Base-by-base conservation (phyloP, 768 basidiomycete genomes). In the Imleria badia region DNA sequence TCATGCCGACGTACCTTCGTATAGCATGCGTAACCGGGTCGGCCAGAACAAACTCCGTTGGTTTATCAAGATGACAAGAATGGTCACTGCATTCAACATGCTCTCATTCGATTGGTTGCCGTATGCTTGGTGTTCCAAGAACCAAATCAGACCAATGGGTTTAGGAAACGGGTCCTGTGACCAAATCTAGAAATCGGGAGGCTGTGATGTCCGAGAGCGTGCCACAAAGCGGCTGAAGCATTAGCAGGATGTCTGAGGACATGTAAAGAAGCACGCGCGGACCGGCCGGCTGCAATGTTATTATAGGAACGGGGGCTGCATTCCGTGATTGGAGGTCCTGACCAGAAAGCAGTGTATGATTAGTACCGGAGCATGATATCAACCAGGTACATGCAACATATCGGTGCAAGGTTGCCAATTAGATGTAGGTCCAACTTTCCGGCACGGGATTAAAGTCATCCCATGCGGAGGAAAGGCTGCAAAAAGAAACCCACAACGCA, bases 131-230 rank as follows among this genome's bases (percentile, higher is more conserved):
- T 35, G 17, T 43, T 39, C 11, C 49, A 41, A 20, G 19, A 34
- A 20, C 41, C 30, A 40, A 41, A 52, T 45, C 45, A 20, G 26
- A 42, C 23, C 41, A 36, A 48, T 39, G 49, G 23, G 41, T 45
- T 46, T 52, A 46, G 44, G 17, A 55, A 42, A 41, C 33, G 39
- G 14, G 23, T 30, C 51, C 22, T n/a, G 39, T 19, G 33, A 41
- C 49, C 40, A 36, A 48, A 61, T 50, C 20, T 15, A 42, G 61
- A 19, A 19, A 51, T 46, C 22, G n/a, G n/a, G 48, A 54, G 57
- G 66, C 66, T 68, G 67, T 69, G 66, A 23, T 58, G 35, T 66
- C 64, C 67, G 6, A 60, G 67, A 59, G 67, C 14, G 67, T 67
- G 66, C 66, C 66, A 67, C 66, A 58, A 67, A 64, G 66, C 56